Evolutionary conservation across 768 basidiomycete genomes (phyloP), one percentile per base, ranked within the genome.

Genomic region (Auriscalpium vulgare): DNA sequence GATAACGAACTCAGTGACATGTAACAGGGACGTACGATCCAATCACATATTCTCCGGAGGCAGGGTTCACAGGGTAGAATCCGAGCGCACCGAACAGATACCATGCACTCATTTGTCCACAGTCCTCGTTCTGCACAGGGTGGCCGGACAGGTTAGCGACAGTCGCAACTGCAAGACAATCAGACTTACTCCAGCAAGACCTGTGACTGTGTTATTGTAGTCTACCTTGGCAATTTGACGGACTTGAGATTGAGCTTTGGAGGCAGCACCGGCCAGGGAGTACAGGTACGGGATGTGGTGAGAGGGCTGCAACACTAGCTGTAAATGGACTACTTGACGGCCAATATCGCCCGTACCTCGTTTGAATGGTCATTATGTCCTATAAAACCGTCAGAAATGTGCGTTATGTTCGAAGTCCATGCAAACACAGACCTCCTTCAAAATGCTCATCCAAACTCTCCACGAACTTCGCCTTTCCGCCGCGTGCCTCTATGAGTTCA

Each of bases 91-190:
- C 85, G 71, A 90, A 91, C 13, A 91, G 76, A 62, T 85, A 91
- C 90, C 90, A 92, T 0, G 89, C 87, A 62, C 86, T 88, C 90
- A 92, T 92, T 66, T 93, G 90, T 1, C 90, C 89, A 60, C 89
- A 91, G 65, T 93, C 90, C 66, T 93, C 90, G 62, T 92, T 93
- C 85, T 90, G 57, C 1, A 16, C 10, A 53, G 8, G 7, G 51
- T 47, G 53, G 21, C 51, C 19, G 10, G 9, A 17, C 36, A 35
- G 37, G 19, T 56, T 13, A 63, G 29, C 37, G 21, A 23, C 59
- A 48, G 2, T 9, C 52, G 19, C 19, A 35, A 23, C 37, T 36
- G 47, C 38, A 23, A 17, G 21, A 17, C 35, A 16, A 14, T 4
- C 29, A 23, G 13, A 69, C 78, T 19, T 64, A 88, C 88, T 14